These are phyloP conservation scores for Omphalotus guepiniiformis DNA, from an alignment of 768 basidiomycete genomes.

Conservation along the genomic window DNA sequence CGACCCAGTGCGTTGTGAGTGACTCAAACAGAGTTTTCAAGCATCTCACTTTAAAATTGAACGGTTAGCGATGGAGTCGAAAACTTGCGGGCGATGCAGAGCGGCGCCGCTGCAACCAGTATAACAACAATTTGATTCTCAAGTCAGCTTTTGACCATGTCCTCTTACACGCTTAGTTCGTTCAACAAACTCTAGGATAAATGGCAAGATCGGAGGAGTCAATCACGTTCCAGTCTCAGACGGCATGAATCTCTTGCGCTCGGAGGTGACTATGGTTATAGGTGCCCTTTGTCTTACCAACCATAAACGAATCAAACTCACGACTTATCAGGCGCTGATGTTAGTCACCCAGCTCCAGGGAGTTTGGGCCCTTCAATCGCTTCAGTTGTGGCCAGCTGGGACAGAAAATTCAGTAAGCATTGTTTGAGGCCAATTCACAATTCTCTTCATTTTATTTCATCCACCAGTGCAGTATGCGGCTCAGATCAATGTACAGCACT, in stretches of 20 bases:
- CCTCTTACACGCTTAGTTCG: too few species aligned
- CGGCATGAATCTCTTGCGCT: conserved; percentile 31
- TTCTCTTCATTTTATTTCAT: neutral
- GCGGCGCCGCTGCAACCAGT: conserved; percentile 35
- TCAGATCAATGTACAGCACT: conserved; percentile 46
- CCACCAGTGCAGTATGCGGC: conserved; percentile 44
- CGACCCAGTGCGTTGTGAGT: conserved; percentile 62
- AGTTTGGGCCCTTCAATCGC: conserved; percentile 23
- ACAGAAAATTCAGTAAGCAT: conserved; percentile 34
- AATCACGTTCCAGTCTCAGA: conserved; percentile 46
- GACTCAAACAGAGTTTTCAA: conserved; percentile 41
- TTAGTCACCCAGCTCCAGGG: conserved; percentile 20
- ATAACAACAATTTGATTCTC: conserved; percentile 57
- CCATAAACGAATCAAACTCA: too few species aligned
- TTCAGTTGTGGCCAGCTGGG: conserved; percentile 49
- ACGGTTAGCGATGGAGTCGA: conserved; percentile 22
- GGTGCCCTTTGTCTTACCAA: conserved; percentile 24
- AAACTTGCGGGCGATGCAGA: conserved; percentile 18
- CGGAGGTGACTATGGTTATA: conserved; percentile 55
- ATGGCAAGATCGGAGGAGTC: conserved; percentile 62
- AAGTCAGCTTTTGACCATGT: conserved; percentile 37
- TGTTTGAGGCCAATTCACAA: neutral
- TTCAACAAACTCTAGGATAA: conserved; percentile 38
- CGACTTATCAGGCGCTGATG: conserved; percentile 22
- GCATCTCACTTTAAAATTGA: neutral